Percentiles rank a stretch among this genome's conserved stretches.
phyloP scores from a whole-genome alignment of 495 filamentous ascomycete genomes.

The Podospora australis region DNA sequence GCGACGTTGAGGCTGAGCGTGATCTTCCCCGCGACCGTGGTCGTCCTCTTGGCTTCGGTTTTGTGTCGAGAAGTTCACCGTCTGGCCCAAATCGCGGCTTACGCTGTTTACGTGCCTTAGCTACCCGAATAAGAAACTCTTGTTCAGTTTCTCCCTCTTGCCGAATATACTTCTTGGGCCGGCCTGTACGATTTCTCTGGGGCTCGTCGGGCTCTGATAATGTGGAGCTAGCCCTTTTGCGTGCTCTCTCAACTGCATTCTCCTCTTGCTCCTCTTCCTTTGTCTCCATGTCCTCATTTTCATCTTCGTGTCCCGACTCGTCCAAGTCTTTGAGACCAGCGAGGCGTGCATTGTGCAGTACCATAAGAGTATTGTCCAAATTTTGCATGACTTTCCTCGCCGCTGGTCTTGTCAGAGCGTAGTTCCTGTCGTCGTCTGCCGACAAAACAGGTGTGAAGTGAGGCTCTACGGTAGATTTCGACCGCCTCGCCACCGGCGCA shows the following conservation, averaged over 20 bases:
- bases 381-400: conserved; percentile 57
- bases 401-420: conserved; percentile 54
- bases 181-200: conserved; percentile 12
- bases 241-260: background rate
- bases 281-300: conserved; percentile 12
- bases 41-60: background rate
- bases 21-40: conserved; percentile 3
- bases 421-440: conserved; percentile 53
- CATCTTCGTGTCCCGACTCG: conserved; percentile 28
- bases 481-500: background rate
- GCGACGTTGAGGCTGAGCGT: background rate
- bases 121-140: no score
- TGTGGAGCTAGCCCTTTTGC: background rate
- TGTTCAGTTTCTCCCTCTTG: no score
- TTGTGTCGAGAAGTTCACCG: background rate
- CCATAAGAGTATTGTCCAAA: conserved; percentile 58
- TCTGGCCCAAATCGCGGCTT: no score
- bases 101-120: no score
- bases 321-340: conserved; percentile 31
- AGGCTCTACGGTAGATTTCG: conserved; percentile 9
- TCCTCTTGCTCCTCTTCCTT: background rate
- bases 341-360: conserved; percentile 57
- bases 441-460: conserved; percentile 24
- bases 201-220: background rate
- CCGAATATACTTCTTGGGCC: conserved; percentile 31